Evolutionary conservation across 2,329 filamentous ascomycete species (phyloP), one percentile per base, ranked within the genome.

Genomic region (Beauveria varroae): DNA sequence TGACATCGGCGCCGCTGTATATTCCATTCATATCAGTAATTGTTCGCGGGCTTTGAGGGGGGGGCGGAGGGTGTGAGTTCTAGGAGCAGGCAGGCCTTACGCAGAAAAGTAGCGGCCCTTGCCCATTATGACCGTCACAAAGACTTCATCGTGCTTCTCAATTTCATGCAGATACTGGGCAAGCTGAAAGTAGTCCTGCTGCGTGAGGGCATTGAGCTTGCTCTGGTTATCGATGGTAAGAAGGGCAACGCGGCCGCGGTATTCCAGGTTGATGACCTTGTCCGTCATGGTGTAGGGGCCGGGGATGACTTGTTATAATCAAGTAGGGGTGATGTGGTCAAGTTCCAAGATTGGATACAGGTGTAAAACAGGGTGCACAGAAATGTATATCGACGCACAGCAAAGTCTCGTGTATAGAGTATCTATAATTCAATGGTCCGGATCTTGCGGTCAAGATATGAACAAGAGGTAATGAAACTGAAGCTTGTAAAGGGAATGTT

Each of bases 81-180:
- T 10, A 12, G 9, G 28, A 7, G 8, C 8, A 28, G 30, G 30
- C 30, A 34, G 30, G 30, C 73, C 84, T 69, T 82, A 96, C 90
- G 93, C 93, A 10, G 92, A 97, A 78, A 98, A 98, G 71, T 78
- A 87, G 8, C 84, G 81, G n/a, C 93, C 93, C 63, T 85, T 93
- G 69, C 86, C 95, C 0, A 91, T 90, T 3, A 98, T 71, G 12
- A 98, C 80, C 3, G 93, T 98, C 68, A 96, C 86, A 70, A 83
- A 90, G 63, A 97, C 86, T 65, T 96, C 90, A 64, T 93, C 86
- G 65, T 86, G 86, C 9, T 79, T 81, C 18, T 91, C 93, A 54
- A 98, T 81, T 71, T 96, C 87, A 62, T 88, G 84, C 71, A 99
- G 77, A 54, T 85, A 81, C 67, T 84, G 81, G 1, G 89, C 86